phyloP scores from a whole-genome alignment of 805 yeast genomes.

The Cyberlindnera amylophila region DNA sequence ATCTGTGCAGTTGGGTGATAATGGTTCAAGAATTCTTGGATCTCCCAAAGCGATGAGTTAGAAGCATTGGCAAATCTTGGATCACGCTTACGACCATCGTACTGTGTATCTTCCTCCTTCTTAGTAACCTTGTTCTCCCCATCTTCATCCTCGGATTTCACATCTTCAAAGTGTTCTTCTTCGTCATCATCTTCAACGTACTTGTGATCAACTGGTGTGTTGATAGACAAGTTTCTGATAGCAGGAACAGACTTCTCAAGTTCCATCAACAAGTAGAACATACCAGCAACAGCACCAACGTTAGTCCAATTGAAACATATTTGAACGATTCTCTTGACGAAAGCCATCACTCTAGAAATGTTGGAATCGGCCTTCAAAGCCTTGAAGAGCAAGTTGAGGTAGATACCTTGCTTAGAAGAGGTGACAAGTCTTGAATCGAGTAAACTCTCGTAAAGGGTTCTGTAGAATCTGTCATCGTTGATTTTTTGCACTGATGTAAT shows the following conservation, averaged over 20 bases:
- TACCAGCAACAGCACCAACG: constrained; percentile 83
- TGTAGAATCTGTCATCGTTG: constrained; percentile 67
- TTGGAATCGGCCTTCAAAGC: constrained; percentile 69
- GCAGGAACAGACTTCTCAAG: constrained; percentile 62
- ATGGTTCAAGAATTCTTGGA: constrained; percentile 67
- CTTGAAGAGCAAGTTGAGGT: constrained; percentile 79
- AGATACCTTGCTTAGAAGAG: constrained; percentile 93
- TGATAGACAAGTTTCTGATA: constrained; percentile 56
- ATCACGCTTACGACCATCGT: constrained; percentile 88
- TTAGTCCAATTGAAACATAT: constrained; percentile 82
- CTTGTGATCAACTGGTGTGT: constrained; percentile 49
- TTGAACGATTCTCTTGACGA: constrained; percentile 86
- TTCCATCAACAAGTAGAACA: constrained; percentile 69
- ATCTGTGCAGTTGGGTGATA: constrained; percentile 89
- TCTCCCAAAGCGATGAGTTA: constrained; percentile 82
- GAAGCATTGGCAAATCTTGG: constrained; percentile 90
- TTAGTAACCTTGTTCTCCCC: constrained; percentile 19
- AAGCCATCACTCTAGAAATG: constrained; percentile 70
- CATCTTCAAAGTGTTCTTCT: constrained; percentile 32
- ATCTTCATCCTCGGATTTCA: constrained; percentile 29
- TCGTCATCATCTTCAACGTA: constrained; percentile 41
- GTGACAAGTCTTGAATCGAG: constrained; percentile 76
- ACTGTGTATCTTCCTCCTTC: constrained; percentile 29
- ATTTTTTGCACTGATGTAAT: constrained; percentile 60
- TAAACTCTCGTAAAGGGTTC: constrained; percentile 85